phyloP scores from a whole-genome alignment of 140 eudicot genomes.

The Ambrosia hybrid region DNA sequence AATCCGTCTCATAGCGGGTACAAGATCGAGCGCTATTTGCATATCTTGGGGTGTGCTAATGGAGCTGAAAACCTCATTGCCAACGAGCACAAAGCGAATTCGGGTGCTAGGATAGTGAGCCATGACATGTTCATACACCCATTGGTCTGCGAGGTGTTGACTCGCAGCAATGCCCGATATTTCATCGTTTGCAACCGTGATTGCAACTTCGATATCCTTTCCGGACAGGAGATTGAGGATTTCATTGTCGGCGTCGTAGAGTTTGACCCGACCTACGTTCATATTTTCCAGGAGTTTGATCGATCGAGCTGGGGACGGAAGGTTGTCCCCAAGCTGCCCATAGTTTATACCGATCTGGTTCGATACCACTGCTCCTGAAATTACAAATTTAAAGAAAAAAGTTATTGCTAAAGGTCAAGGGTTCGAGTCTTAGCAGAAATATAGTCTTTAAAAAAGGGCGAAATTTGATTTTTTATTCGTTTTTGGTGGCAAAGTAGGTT shows the following conservation, averaged over 20 bases:
- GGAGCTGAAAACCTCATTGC: slow-evolving; percentile 64
- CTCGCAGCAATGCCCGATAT: slow-evolving; percentile 56
- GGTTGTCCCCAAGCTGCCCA: slow-evolving; percentile 65
- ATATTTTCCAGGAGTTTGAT: slow-evolving; percentile 44
- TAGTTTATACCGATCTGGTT: slow-evolving; percentile 64
- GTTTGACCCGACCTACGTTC: slow-evolving; percentile 51
- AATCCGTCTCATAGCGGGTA: slow-evolving; percentile 66
- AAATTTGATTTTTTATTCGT: too few relatives aligned
- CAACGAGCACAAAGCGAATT: slow-evolving; percentile 64
- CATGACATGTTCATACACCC: slow-evolving; percentile 70
- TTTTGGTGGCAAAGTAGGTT: too few relatives aligned
- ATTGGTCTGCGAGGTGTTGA: slow-evolving; percentile 57
- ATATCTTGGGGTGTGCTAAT: slow-evolving; percentile 22
- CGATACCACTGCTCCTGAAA: slow-evolving; percentile 39
- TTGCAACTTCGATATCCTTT: slow-evolving; percentile 52
- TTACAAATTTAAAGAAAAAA: neutral
- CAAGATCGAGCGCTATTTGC: slow-evolving; percentile 50
- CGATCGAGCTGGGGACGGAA: slow-evolving; percentile 63
- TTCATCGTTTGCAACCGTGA: slow-evolving; percentile 61
- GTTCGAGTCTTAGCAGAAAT: too few relatives aligned
- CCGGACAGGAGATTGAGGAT: slow-evolving; percentile 53
- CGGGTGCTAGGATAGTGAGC: slow-evolving; percentile 67
- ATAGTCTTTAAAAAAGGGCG: too few relatives aligned
- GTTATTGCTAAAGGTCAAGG: neutral
- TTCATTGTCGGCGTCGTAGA: slow-evolving; percentile 71